Percentiles rank a stretch among this genome's conserved stretches.
Conservation (phyloP, 176 grass and related monocot genomes). For the Lolium rigidum region DNA sequence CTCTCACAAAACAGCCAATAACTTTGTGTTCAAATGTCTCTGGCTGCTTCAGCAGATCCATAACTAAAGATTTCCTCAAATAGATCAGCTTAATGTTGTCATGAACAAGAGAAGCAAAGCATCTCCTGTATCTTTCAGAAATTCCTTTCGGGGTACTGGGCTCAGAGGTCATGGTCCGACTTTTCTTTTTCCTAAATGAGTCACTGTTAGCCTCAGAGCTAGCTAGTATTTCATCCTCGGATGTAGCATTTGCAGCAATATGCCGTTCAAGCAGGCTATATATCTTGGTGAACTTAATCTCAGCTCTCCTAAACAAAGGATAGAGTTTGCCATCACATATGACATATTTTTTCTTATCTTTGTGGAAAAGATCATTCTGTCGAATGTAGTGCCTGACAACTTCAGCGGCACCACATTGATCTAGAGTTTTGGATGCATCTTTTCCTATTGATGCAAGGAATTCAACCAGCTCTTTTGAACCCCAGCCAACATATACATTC, state of each 20-base stretch:
- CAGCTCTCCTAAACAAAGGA: constrained; percentile 63
- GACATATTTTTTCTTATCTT: constrained; percentile 67
- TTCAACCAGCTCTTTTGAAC: constrained; percentile 65
- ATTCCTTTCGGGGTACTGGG: constrained; percentile 32
- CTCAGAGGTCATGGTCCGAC: constrained; percentile 20
- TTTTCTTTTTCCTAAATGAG: constrained; percentile 44
- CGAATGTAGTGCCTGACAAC: constrained; percentile 75
- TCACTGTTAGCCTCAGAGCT: constrained; percentile 65
- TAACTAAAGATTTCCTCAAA: constrained; percentile 71
- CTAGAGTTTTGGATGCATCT: constrained; percentile 59
- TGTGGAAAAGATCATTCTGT: constrained; percentile 50
- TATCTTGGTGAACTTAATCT: constrained; percentile 52
- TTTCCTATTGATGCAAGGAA: constrained; percentile 82
- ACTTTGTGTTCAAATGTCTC: constrained; percentile 83
- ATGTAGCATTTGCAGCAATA: constrained; percentile 66
- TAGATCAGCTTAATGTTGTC: constrained; percentile 79
- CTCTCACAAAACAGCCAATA: constrained; percentile 78
- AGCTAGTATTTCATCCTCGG: constrained; percentile 51
- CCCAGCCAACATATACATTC: constrained; percentile 74
- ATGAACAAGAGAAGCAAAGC: constrained; percentile 62
- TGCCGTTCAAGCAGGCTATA: constrained; percentile 68
- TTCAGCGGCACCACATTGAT: constrained; percentile 62
- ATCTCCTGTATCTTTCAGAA: constrained; percentile 53
- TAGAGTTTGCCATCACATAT: constrained; percentile 65
- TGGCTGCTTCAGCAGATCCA: constrained; percentile 75